These are phyloP conservation scores for Saccharomycopsis fibuligera DNA, from an alignment of 805 yeast genomes.

Conservation along the genomic window DNA sequence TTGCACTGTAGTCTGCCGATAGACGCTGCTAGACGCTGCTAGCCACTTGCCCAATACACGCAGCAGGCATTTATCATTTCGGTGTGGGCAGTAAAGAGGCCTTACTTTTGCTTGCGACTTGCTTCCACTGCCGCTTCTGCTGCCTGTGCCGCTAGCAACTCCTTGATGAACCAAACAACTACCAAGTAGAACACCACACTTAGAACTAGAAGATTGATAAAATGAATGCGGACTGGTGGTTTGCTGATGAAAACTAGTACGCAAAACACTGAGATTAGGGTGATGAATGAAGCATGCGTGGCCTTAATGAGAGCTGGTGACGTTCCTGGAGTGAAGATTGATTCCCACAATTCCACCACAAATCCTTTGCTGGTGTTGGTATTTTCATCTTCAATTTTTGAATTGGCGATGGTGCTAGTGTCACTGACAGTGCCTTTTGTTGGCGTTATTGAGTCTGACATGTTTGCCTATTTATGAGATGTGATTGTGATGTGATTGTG, in stretches of 20 bases:
- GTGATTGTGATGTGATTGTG: too few species aligned
- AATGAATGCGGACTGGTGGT: conserved; percentile 51
- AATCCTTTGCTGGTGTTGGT: conserved; percentile 28
- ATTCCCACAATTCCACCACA: conserved; percentile 74
- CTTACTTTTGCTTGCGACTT: too few species aligned
- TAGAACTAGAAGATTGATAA: conserved; percentile 47
- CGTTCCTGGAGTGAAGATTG: conserved; percentile 88
- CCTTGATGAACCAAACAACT: conserved; percentile 83
- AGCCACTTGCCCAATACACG: too few species aligned
- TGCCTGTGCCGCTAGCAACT: conserved; percentile 35
- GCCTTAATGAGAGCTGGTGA: conserved; percentile 85
- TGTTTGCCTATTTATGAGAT: too few species aligned
- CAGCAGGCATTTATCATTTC: too few species aligned
- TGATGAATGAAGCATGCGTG: conserved; percentile 75
- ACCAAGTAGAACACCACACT: conserved; percentile 67
- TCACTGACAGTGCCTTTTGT: too few species aligned
- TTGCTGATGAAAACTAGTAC: conserved; percentile 55
- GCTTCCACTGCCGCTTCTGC: conserved; percentile 1
- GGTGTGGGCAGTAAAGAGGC: too few species aligned
- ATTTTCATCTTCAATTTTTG: too few species aligned
- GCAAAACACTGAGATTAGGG: conserved; percentile 50
- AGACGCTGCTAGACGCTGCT: too few species aligned
- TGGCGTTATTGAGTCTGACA: too few species aligned
- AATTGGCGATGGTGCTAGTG: too few species aligned
- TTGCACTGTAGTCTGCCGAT: too few species aligned